Percentiles rank a stretch among this genome's conserved stretches.
Conservation (phyloP, 1,284 basidiomycete genomes). For the Ustilago sp. region DNA sequence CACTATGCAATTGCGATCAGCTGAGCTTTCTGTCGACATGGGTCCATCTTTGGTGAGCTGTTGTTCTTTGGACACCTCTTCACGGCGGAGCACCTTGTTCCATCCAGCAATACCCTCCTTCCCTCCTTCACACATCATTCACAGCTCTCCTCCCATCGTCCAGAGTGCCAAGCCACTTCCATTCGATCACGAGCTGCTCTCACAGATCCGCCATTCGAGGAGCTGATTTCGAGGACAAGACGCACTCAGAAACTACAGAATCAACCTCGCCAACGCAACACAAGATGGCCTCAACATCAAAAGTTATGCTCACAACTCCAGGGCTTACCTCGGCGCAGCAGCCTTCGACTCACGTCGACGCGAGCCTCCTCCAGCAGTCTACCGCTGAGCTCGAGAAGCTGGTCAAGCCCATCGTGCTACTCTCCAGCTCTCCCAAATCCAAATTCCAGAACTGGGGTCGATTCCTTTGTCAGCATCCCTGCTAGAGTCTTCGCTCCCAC, state of each 20-base stretch:
- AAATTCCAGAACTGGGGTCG: constrained; percentile 73
- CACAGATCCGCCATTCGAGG: background rate
- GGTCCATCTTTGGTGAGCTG: constrained; percentile 3
- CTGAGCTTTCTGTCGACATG: constrained; percentile 17
- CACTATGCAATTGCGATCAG: background rate
- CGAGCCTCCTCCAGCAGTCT: constrained; percentile 25
- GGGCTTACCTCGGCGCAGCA: constrained; percentile 7
- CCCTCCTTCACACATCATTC: background rate
- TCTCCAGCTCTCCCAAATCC: constrained; percentile 40
- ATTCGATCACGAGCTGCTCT: background rate
- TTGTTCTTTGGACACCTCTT: constrained; percentile 2
- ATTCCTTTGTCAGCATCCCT: constrained; percentile 71
- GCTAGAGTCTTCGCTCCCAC: constrained; percentile 80
- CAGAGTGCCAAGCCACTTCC: background rate
- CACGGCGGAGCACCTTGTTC: constrained; percentile 5
- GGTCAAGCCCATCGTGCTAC: constrained; percentile 30
- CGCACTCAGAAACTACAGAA: background rate
- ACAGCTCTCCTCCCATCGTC: background rate
- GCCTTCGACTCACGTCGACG: constrained; percentile 19
- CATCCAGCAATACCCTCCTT: constrained; percentile 2
- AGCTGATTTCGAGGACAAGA: background rate
- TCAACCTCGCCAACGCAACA: background rate
- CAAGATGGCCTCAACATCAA: constrained; percentile 46
- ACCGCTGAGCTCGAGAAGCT: constrained; percentile 37
- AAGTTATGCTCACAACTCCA: constrained; percentile 20